These are phyloP conservation scores for Solanum gandarillasii DNA, from an alignment of 257 asterid species.

Conservation along the genomic window DNA sequence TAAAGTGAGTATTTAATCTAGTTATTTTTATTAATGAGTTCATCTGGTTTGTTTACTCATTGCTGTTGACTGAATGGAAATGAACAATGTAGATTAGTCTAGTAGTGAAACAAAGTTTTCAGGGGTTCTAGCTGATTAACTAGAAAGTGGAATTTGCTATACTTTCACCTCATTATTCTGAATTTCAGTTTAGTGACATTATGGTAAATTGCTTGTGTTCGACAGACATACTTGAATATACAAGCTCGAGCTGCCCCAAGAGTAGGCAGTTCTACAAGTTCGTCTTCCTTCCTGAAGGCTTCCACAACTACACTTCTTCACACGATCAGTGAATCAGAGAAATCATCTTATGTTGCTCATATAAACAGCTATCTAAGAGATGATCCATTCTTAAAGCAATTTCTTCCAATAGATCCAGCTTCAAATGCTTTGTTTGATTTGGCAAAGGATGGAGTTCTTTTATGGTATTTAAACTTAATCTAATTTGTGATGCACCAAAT, in stretches of 20 bases:
- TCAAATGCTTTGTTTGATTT: slow-evolving; percentile 72
- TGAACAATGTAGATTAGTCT: neutral
- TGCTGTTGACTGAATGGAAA: neutral
- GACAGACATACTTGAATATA: slow-evolving; percentile 66
- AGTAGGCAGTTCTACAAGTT: slow-evolving; percentile 43
- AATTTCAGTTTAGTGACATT: slow-evolving; percentile 7
- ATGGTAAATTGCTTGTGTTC: slow-evolving; percentile 12
- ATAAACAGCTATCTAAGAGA: slow-evolving; percentile 93
- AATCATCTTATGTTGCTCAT: slow-evolving; percentile 86
- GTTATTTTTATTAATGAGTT: neutral
- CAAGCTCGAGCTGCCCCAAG: slow-evolving; percentile 59
- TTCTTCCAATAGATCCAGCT: slow-evolving; percentile 78
- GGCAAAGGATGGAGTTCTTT: slow-evolving; percentile 84
- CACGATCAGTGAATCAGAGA: slow-evolving; percentile 74
- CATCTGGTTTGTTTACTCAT: neutral
- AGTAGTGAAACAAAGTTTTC: neutral
- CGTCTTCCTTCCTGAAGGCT: slow-evolving; percentile 79
- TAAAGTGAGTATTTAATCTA: slow-evolving; percentile 36
- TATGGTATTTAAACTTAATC: slow-evolving; percentile 48
- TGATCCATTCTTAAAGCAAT: slow-evolving; percentile 83
- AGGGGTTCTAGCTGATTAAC: neutral
- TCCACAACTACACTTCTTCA: slow-evolving; percentile 87
- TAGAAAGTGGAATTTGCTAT: neutral
- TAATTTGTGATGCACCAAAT: neutral
- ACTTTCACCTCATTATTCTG: slow-evolving; percentile 1